Percentiles rank a stretch among this genome's conserved stretches.
Conservation (phyloP, 768 basidiomycete species). For the Phanerochaete sordida region DNA sequence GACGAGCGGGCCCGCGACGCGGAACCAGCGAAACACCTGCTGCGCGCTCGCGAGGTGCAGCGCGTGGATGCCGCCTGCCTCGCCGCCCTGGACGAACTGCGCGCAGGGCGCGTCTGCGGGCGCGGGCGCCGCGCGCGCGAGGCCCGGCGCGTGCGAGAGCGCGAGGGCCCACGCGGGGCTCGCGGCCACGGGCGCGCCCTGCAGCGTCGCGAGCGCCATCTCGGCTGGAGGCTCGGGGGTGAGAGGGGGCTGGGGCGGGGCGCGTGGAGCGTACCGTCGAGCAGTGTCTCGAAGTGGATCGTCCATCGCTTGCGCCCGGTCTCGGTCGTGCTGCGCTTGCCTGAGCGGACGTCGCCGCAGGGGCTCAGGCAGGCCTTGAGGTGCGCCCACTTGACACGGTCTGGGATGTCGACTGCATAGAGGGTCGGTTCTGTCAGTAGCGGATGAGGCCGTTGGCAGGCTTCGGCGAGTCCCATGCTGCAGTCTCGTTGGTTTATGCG, state of each 20-base stretch:
- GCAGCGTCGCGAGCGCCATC: constrained; percentile 9
- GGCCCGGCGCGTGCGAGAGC: constrained; percentile 2
- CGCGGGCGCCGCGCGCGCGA: neutral
- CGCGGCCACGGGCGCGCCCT: neutral
- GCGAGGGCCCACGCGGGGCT: neutral
- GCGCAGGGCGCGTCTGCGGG: neutral
- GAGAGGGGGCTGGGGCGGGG: neutral
- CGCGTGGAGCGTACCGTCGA: neutral
- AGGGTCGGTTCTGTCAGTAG: constrained; percentile 3
- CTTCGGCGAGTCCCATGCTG: too few relatives aligned
- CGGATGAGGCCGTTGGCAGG: constrained; percentile 1
- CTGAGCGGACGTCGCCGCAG: neutral
- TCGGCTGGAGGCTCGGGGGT: neutral
- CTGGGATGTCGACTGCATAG: constrained; percentile 1
- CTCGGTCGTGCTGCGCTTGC: neutral
- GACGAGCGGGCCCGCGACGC: constrained; percentile 2
- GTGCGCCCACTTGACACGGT: constrained; percentile 1
- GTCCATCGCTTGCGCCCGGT: neutral
- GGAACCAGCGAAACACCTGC: constrained; percentile 4
- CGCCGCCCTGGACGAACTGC: constrained; percentile 3
- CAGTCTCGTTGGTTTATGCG: too few relatives aligned
- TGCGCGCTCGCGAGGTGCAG: neutral
- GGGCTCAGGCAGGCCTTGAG: neutral
- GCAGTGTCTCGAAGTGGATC: neutral
- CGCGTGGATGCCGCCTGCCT: neutral